phyloP scores from a whole-genome alignment of 139 green algal species.

The Coccomyxa sp. region DNA sequence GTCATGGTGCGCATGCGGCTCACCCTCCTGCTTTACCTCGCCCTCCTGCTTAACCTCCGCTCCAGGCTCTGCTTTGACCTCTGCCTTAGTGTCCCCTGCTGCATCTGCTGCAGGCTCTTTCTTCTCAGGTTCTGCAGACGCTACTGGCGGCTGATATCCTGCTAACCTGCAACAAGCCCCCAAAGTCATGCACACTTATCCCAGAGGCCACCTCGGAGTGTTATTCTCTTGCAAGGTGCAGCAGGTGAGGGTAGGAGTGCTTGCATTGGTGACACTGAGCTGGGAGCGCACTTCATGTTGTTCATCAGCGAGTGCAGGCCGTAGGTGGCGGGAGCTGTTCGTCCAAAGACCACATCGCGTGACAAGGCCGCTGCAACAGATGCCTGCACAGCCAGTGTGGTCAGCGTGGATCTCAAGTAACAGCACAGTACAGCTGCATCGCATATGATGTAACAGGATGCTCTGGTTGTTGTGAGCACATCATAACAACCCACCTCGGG shows the following conservation, averaged over 20 bases:
- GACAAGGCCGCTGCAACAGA: slow-evolving; percentile 66
- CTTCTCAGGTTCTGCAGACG: not conserved
- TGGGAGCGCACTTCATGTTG: not conserved
- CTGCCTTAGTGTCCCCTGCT: not conserved
- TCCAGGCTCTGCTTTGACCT: slow-evolving; percentile 6
- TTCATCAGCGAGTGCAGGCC: slow-evolving; percentile 20
- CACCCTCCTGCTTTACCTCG: slow-evolving; percentile 16
- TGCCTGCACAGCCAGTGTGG: slow-evolving; percentile 23
- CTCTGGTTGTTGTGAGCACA: not conserved
- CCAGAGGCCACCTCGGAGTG: too few species aligned
- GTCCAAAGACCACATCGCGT: slow-evolving; percentile 76
- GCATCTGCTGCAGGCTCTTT: not conserved
- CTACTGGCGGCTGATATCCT: not conserved
- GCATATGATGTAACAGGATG: not conserved
- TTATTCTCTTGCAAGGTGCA: too few species aligned
- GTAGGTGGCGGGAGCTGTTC: slow-evolving; percentile 69
- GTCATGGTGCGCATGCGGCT: slow-evolving; percentile 13
- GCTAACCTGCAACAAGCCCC: too few species aligned
- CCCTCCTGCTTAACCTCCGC: not conserved
- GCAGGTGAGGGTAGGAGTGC: not conserved
- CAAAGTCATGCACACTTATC: too few species aligned
- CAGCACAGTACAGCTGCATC: not conserved
- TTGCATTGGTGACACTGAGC: not conserved
- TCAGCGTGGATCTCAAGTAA: not conserved
- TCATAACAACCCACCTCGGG: slow-evolving; percentile 28